phyloP scores from a whole-genome alignment of 1,139 yeast species.

The Entelexis paramagnoliae region DNA sequence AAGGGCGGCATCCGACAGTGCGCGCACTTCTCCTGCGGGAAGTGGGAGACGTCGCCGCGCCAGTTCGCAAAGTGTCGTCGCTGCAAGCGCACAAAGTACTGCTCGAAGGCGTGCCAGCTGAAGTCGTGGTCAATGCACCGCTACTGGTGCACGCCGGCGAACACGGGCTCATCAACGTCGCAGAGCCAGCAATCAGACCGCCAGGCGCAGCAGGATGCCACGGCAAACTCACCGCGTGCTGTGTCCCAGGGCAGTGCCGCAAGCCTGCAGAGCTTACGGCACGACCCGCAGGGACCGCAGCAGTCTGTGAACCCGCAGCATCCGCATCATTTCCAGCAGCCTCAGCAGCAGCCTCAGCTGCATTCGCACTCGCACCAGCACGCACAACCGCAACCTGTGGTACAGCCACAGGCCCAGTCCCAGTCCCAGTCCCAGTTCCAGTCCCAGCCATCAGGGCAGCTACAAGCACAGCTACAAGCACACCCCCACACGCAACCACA shows the following conservation, averaged over 20 bases:
- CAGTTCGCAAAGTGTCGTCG: conserved; percentile 92
- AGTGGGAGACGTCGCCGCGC: conserved; percentile 83
- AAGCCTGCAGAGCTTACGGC: conserved; percentile 1
- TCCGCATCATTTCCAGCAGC: too few species aligned
- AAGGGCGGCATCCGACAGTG: conserved; percentile 87
- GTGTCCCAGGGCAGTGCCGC: background rate
- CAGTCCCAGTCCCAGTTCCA: too few species aligned
- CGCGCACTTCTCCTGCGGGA: conserved; percentile 88
- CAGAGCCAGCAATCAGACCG: background rate
- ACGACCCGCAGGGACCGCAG: background rate
- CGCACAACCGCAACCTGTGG: background rate
- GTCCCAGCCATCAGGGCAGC: too few species aligned
- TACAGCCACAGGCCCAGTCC: too few species aligned
- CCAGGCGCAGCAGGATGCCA: background rate
- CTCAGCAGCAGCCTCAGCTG: conserved; percentile 1
- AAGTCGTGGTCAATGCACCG: conserved; percentile 88
- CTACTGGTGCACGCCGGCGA: conserved; percentile 60
- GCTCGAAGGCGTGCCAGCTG: conserved; percentile 85
- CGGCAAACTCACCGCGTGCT: background rate
- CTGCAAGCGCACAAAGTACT: conserved; percentile 89
- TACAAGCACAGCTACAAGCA: too few species aligned
- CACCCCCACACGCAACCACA: too few species aligned
- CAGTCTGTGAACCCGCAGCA: too few species aligned
- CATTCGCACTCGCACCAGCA: conserved; percentile 1
- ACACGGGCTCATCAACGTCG: conserved; percentile 12